Base-by-base conservation (phyloP, 495 filamentous ascomycete species). In the Xylaria palmicola region DNA sequence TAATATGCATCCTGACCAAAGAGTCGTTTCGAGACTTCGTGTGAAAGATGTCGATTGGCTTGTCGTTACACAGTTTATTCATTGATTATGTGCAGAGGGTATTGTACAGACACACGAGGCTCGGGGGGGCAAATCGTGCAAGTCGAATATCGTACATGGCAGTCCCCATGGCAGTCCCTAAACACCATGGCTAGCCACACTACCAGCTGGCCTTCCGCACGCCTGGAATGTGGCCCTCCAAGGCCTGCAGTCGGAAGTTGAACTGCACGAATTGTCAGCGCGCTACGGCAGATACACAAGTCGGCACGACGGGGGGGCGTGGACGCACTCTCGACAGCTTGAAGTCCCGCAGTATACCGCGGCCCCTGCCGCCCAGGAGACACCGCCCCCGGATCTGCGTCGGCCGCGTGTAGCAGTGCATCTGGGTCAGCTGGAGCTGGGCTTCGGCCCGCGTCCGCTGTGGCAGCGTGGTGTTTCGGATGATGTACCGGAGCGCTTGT, bases 161-260 rank as follows among this genome's bases (percentile, higher is more conserved):
- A 62, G 13, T 32, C n/a, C 39, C 5, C 24, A 58, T 20, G 4
- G 39, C 57, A 62, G 13, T 32, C n/a, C 39, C 5, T 17, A n/a
- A 48, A 37, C 20, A 43, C 32, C 29, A 32, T 6, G n/a, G 12
- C n/a, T n/a, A n/a, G n/a, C 10, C 34, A 17, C 17, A n/a, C 72
- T 86, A 98, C 94, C 94, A 98, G 72, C 88, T 92, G 8, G 95
- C 94, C 81, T 97, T 98, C 81, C 86, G 90, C 43, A 98, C 94
- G 54, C 94, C 94, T 0, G 94, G 94, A 36, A 98, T 72, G 57
- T 92, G 86, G 56, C 95, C 94, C n/a, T 81, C 86, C 47, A 96
- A 73, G 2, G 95, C 94, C 73, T 96, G 86, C 75, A 93, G 76
- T 72, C 94, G 82, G 80, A 98, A 98, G 78, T 91, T 90, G 78